A percentile compares a stretch with the other conserved stretches of the same genome.
Conservation (phyloP, 805 yeast genomes). For the Saccharomycopsis fibuligera region DNA sequence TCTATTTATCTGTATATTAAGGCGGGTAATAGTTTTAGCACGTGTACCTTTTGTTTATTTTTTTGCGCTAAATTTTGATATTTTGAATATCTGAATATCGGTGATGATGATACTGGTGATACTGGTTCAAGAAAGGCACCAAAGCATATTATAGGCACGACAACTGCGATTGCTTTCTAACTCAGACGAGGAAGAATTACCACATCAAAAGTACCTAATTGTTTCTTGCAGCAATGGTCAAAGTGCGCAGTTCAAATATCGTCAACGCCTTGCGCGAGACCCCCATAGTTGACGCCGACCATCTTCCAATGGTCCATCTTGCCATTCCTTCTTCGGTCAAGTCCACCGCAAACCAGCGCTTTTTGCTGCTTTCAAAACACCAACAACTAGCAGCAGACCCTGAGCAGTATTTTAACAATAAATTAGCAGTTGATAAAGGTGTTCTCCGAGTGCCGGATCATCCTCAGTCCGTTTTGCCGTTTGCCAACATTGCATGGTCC, state of each 20-base stretch:
- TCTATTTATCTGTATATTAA: no score
- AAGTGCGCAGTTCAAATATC: neutral
- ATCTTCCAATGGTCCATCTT: neutral
- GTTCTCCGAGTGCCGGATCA: neutral
- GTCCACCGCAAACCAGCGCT: neutral
- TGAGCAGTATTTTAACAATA: slow-evolving; percentile 4
- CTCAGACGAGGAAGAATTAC: no score
- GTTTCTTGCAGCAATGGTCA: no score
- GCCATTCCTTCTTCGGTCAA: slow-evolving; percentile 4
- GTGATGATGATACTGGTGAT: no score
- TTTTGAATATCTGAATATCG: no score
- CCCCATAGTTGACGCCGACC: neutral
- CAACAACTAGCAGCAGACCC: slow-evolving; percentile 9
- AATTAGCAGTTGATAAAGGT: neutral
- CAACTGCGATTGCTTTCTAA: no score
- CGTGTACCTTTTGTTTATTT: no score
- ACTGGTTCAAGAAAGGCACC: no score
- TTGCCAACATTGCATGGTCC: slow-evolving; percentile 3
- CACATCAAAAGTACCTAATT: no score
- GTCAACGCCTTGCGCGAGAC: slow-evolving; percentile 1
- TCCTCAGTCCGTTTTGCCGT: neutral
- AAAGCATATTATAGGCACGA: no score
- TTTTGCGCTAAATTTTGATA: no score
- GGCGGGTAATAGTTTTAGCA: no score
- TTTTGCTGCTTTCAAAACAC: slow-evolving; percentile 1